These are phyloP conservation scores for Aspergillus unguis DNA, from an alignment of 2,329 filamentous ascomycete species.

Conservation along the genomic window DNA sequence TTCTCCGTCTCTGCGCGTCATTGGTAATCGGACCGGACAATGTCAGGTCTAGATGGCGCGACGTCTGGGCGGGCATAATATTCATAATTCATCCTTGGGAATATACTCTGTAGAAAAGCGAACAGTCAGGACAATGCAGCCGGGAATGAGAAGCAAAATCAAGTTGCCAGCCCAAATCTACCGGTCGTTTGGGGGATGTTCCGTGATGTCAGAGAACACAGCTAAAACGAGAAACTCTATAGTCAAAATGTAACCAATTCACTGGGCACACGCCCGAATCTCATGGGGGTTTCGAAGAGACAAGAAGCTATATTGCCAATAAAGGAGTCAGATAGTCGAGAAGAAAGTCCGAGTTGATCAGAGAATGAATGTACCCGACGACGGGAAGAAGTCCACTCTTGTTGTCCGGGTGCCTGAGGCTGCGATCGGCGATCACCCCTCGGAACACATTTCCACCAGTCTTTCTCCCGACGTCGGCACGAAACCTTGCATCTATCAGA, in stretches of 20 bases:
- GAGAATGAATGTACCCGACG: too few relatives aligned
- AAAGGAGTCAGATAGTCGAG: too few relatives aligned
- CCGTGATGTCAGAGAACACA: too few relatives aligned
- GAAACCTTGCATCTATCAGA: background rate
- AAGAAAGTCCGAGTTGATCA: too few relatives aligned
- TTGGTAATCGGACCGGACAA: slow-evolving; percentile 13
- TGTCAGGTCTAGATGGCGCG: slow-evolving; percentile 17
- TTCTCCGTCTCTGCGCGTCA: slow-evolving; percentile 18
- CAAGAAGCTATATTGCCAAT: too few relatives aligned
- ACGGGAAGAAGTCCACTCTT: background rate
- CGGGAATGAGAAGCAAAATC: background rate
- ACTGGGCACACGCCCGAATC: too few relatives aligned
- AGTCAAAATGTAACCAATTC: too few relatives aligned
- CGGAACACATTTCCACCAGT: background rate
- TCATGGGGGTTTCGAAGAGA: too few relatives aligned
- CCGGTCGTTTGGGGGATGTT: too few relatives aligned
- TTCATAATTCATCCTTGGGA: slow-evolving; percentile 12
- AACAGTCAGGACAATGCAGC: background rate
- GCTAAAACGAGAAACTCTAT: too few relatives aligned
- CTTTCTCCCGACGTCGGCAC: background rate
- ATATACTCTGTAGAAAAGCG: too few relatives aligned
- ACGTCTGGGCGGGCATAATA: slow-evolving; percentile 17
- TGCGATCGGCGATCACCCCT: background rate
- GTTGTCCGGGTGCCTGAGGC: background rate
- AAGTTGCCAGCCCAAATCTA: too few relatives aligned